Evolutionary conservation across 108 stramenopile genomes (phyloP), one percentile per base, ranked within the genome.

Genomic region (Tribonema minus): DNA sequence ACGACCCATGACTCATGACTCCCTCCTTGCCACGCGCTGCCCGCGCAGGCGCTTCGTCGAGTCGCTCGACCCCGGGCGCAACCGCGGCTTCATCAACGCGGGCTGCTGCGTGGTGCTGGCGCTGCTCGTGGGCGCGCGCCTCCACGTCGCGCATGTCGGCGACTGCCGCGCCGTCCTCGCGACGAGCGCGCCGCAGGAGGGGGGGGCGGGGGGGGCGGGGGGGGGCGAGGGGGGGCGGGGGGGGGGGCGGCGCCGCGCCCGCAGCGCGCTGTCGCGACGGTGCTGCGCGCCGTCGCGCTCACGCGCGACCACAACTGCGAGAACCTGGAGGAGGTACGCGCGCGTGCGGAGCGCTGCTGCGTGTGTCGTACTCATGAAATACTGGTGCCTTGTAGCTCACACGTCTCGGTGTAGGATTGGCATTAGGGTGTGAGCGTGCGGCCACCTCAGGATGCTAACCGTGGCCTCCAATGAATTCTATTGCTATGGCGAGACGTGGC

Each of bases 21-120:
- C n/a, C n/a, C n/a, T n/a, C n/a, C n/a, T n/a, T n/a, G n/a, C n/a
- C n/a, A n/a, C n/a, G n/a, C n/a, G n/a, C n/a, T n/a, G n/a, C 62
- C 30, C 9, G 4, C 30, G 20, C 62, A 12, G 62, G 5, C 62
- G 54, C 35, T 81, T 81, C 63, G 58, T 81, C 39, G 71, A 71
- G 29, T 66, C 60, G 66, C 81, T 72, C 29, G 71, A 72, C 54
- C 71, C 65, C 36, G 67, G 34, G 66, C 74, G 68, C 35, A 78
- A 78, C 39, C 40, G 39, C 39, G 81, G 81, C 26, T 82, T 66
- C 67, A 67, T 72, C 54, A 82, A 82, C 33, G 81, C 81, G 9
- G 82, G 82, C 71, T 75, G 73, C 72, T 83, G 82, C 37, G 82
- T 75, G 30, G 80, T 83, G 28, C 72, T 83, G 25, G 82, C 82